phyloP scores from a whole-genome alignment of 331 rosid species.

The Spiraea crenata region DNA sequence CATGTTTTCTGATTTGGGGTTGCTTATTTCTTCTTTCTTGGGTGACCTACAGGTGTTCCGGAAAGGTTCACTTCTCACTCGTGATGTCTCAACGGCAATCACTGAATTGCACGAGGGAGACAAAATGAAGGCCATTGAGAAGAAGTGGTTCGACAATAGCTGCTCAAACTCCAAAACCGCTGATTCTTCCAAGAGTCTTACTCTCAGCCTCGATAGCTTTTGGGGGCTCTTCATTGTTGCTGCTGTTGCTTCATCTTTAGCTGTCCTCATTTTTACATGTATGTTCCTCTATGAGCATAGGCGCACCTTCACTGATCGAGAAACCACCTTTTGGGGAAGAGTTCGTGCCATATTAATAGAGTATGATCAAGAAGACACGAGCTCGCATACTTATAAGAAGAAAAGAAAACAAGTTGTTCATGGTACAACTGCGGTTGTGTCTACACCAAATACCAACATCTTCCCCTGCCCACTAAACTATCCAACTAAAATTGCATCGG shows the following conservation, averaged over 20 bases:
- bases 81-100: constrained; percentile 33
- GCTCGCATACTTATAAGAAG: background rate
- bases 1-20: background rate
- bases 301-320: background rate
- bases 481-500: background rate
- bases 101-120: constrained; percentile 19
- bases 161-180: constrained; percentile 12
- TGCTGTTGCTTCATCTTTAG: constrained; percentile 15
- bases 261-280: constrained; percentile 5
- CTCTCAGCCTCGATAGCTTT: constrained; percentile 31
- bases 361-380: constrained; percentile 8
- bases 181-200: background rate
- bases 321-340: constrained; percentile 16
- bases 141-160: constrained; percentile 25
- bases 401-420: background rate
- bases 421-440: background rate
- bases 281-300: constrained; percentile 21
- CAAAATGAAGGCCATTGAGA: constrained; percentile 25
- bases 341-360: background rate
- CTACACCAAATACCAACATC: constrained; percentile 8
- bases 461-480: constrained; percentile 12
- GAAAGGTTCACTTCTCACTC: constrained; percentile 19
- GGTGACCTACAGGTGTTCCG: constrained; percentile 21
- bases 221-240: constrained; percentile 34
- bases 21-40: background rate